Evolutionary conservation across 805 yeast species (phyloP), one percentile per base, ranked within the genome.

Genomic region (Yamadazyma laniorum): DNA sequence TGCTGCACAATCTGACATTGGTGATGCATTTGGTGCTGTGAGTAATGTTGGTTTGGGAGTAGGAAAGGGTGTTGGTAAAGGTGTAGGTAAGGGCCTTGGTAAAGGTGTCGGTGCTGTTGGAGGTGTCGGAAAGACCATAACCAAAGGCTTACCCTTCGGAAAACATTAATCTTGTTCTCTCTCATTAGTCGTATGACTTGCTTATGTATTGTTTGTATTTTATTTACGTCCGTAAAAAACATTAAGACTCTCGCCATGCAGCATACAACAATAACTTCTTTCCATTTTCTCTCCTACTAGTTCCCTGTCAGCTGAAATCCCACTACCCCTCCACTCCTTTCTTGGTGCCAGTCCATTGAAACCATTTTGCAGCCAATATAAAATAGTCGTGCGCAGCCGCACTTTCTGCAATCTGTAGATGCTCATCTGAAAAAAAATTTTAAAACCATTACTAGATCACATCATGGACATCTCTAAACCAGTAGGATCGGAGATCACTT

Each of bases 391-490:
- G n/a, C n/a, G n/a, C n/a, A n/a, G n/a, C n/a, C n/a, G n/a, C n/a
- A n/a, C n/a, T n/a, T n/a, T n/a, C n/a, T n/a, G n/a, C n/a, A n/a
- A n/a, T n/a, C n/a, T n/a, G n/a, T 21, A 21, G 25, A 18, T 29
- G 39, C 42, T 38, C 42, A 38, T 38, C 42, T 31, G 16, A 26
- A 33, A 38, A 38, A 37, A 37, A 38, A 39, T 21, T 30, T 39
- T 28, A 15, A 28, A 34, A 23, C 18, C 28, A 25, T 15, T n/a
- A 25, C 28, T 12, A 35, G 27, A 34, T 11, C 12, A 19, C 21
- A 37, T 18, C 4, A 93, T 93, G 99, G 97, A 93, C 75, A 88
- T 95, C 63, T 81, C 97, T 29, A 85, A 84, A 59, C 98, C 99
- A 34, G 91, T 89, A 35, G 99, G 99, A 45, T 84, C 98, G 29